Base-by-base conservation (phyloP, 2,329 filamentous ascomycete species). In the Microcyclosporella mali region DNA sequence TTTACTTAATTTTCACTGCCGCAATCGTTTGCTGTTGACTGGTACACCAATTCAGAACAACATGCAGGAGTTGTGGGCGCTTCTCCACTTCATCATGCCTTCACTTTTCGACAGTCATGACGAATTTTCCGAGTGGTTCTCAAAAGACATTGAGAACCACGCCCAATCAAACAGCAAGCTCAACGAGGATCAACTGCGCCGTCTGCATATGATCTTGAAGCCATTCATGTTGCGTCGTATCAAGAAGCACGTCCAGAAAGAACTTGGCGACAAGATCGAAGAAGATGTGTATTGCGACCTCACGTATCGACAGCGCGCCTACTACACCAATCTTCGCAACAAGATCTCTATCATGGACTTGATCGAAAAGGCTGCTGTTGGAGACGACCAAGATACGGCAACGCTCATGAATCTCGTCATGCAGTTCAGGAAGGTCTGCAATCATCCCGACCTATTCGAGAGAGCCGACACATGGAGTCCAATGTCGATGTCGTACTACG, bases 41-140 rank as follows among this genome's bases (percentile, higher is more conserved):
- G 92, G 92, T 70, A 98, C 92, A 0, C 92, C 92, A 2, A 97
- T 98, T 53, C 92, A 98, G 67, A 98, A 98, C 72, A 98, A 97
- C 74, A 98, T 98, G 92, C 92, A 97, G 67, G 90, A 98, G 68
- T 70, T 98, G 46, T 98, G 92, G 92, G 92, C 92, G 21, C 70
- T 98, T 53, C 75, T 98, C 15, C 92, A 98, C 75, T 98, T 98
- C 71, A 97, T 97, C 70, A 97, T 98, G 92, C 92, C 92, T n/a
- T 95, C 87, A 33, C 75, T 98, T 39, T 98, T 98, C 67, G 92
- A 92, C 66, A 90, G 85, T 1, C 87, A 92, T 66, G 87, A 94
- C 60, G 87, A 92, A 60, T 94, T 94, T 61, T 90, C 85, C 69
- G 87, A 92, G 57, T 94, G 87, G 87, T 94, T 94, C 65, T 90